These are phyloP conservation scores for Citropsis articulata DNA, from an alignment of 345 rosid species.

Conservation along the genomic window DNA sequence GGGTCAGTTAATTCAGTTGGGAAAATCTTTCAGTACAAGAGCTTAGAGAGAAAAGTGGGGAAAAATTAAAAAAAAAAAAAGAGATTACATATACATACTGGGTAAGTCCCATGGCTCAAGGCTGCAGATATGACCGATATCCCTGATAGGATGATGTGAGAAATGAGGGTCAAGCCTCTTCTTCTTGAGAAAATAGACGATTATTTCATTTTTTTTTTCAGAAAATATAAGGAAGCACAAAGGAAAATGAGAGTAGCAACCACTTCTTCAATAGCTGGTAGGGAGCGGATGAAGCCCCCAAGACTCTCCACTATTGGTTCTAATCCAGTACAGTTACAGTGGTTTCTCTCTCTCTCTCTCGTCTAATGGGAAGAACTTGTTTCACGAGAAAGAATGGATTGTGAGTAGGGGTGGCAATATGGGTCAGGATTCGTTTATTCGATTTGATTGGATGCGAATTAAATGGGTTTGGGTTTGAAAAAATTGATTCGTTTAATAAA, in stretches of 20 bases:
- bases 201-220: not conserved
- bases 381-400: too few species aligned
- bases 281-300: too few species aligned
- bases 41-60: too few species aligned
- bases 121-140: slow-evolving; percentile 7
- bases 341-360: not conserved
- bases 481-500: too few species aligned
- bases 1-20: too few species aligned
- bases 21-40: too few species aligned
- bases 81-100: slow-evolving; percentile 16
- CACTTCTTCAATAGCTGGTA: not conserved
- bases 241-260: not conserved
- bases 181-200: not conserved
- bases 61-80: too few species aligned
- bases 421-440: too few species aligned
- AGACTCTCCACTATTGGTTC: too few species aligned
- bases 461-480: too few species aligned
- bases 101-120: slow-evolving; percentile 31
- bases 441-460: too few species aligned
- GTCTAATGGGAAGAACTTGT: not conserved
- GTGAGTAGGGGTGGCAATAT: too few species aligned
- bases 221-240: not conserved
- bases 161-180: slow-evolving; percentile 17
- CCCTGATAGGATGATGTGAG: not conserved
- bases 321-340: not conserved